Evolutionary conservation across 371 early-diverging fungal species (phyloP).

Genomic region (Apophysomyces variabilis): DNA sequence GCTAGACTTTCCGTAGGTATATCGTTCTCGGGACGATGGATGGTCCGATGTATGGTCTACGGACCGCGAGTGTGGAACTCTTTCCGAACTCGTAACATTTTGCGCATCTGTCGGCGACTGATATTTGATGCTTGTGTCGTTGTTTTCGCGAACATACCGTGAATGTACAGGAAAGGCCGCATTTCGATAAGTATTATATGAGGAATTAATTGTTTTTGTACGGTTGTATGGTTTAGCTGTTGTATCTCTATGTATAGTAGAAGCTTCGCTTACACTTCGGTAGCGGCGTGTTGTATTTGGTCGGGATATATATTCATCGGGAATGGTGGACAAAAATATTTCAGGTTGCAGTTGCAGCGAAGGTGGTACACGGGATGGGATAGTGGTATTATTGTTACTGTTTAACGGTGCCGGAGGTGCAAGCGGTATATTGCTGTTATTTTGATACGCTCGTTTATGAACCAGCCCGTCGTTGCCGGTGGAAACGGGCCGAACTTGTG

Average conservation of each 20-base stretch:
- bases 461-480: neutral
- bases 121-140: neutral
- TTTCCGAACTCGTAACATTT: neutral
- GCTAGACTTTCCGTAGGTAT: neutral
- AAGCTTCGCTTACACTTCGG: constrained; percentile 5
- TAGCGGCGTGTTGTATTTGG: constrained; percentile 8
- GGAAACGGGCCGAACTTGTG: constrained; percentile 1
- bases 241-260: neutral
- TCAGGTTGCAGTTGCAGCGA: neutral
- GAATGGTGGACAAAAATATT: constrained; percentile 2
- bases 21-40: neutral
- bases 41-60: neutral
- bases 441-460: neutral
- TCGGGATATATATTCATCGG: constrained; percentile 7
- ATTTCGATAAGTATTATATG: constrained; percentile 1
- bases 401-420: constrained; percentile 23
- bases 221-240: neutral
- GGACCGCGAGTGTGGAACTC: neutral
- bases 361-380: neutral
- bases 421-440: constrained; percentile 8
- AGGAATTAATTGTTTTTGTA: constrained; percentile 1
- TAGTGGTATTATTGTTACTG: neutral
- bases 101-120: neutral
- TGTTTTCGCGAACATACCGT: neutral
- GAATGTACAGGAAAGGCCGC: neutral